Evolutionary conservation across 73 alveolate genomes (phyloP).

Genomic region (Urostyla sp.): DNA sequence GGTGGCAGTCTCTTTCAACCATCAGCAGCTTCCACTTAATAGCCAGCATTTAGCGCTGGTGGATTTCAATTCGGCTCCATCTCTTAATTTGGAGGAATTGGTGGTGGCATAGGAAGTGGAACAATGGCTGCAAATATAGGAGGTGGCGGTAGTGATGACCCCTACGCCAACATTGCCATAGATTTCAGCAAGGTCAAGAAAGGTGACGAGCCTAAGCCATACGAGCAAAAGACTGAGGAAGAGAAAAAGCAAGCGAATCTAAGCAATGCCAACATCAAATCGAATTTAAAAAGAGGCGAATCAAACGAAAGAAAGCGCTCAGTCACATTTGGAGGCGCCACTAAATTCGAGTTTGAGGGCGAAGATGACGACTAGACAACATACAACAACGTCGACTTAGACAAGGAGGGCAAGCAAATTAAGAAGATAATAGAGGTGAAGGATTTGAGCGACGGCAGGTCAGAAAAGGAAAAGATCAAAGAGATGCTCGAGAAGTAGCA

Average conservation of each 20-base stretch:
- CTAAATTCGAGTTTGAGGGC: conserved; percentile 40
- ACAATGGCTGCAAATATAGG: conserved; percentile 1
- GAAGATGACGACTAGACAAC: conserved; percentile 29
- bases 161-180: conserved; percentile 51
- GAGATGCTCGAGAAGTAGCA: conserved; percentile 48
- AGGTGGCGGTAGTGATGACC: conserved; percentile 50
- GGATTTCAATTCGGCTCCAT: conserved; percentile 39
- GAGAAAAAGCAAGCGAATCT: conserved; percentile 45
- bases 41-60: conserved; percentile 52
- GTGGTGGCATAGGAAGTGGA: conserved; percentile 32
- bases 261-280: background rate
- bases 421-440: conserved; percentile 33
- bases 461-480: conserved; percentile 33
- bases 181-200: conserved; percentile 48
- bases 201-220: conserved; percentile 25
- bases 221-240: conserved; percentile 54
- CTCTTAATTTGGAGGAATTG: conserved; percentile 33
- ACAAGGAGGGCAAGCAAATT: conserved; percentile 29
- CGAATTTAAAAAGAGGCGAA: conserved; percentile 23
- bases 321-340: conserved; percentile 53
- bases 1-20: conserved; percentile 54
- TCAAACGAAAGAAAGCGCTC: conserved; percentile 1
- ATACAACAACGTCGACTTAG: background rate
- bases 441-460: conserved; percentile 48
- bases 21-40: background rate